Evolutionary conservation across 495 filamentous ascomycete genomes (phyloP).

Genomic region (Endocarpon pusillum): DNA sequence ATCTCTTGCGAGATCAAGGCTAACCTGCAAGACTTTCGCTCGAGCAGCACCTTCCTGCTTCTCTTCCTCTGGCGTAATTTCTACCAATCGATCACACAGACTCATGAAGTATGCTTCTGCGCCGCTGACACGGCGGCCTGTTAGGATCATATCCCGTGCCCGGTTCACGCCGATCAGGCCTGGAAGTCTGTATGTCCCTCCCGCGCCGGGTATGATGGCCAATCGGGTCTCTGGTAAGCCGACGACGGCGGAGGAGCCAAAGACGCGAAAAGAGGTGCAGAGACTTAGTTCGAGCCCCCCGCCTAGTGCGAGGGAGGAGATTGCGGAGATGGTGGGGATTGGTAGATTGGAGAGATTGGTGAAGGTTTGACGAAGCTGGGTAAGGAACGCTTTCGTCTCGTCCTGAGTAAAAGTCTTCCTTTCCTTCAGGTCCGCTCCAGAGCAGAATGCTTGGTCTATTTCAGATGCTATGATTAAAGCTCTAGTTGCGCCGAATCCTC

Average conservation of each 20-base stretch:
- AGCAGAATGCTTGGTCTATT: constrained; percentile 70
- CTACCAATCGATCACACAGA: constrained; percentile 65
- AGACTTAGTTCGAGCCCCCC: constrained; percentile 87
- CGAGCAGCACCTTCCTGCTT: constrained; percentile 34
- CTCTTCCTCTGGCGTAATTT: constrained; percentile 44
- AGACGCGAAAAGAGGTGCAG: constrained; percentile 68
- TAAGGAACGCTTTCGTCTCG: constrained; percentile 65
- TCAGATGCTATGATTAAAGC: constrained; percentile 66
- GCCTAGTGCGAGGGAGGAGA: constrained; percentile 68
- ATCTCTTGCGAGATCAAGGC: constrained; percentile 58
- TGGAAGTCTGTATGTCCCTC: constrained; percentile 76
- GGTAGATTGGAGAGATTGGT: constrained; percentile 47
- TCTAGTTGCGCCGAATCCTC: constrained; percentile 45
- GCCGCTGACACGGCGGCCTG: constrained; percentile 61
- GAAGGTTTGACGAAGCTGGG: constrained; percentile 54
- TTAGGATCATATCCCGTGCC: constrained; percentile 72
- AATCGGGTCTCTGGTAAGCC: constrained; percentile 81
- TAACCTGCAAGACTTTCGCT: constrained; percentile 48
- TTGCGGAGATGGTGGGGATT: constrained; percentile 75
- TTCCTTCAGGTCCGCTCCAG: constrained; percentile 90
- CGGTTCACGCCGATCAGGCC: constrained; percentile 52
- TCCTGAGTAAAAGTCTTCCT: constrained; percentile 51
- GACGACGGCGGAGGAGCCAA: constrained; percentile 53
- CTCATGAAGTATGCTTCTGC: constrained; percentile 73
- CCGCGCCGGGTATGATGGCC: constrained; percentile 87